A percentile compares a stretch with the other conserved stretches of the same genome.
Evolutionary conservation across 495 filamentous ascomycete genomes (phyloP).

Genomic region (Penicillium cosmopolitanum): DNA sequence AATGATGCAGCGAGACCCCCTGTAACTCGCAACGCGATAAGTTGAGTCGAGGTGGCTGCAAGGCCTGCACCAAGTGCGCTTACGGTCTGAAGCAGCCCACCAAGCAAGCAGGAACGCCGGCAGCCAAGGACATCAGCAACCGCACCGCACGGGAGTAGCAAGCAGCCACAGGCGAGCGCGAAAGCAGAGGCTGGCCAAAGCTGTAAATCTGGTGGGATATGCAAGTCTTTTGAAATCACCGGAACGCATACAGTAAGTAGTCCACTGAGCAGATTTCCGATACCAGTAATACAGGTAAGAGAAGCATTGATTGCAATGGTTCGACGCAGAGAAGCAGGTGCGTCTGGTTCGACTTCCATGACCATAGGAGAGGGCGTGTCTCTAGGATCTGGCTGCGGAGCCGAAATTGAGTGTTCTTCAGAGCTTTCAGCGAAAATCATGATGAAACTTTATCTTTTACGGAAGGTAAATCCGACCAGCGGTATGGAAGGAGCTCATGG

Average conservation of each 20-base stretch:
- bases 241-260: conserved; percentile 18
- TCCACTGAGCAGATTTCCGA: conserved; percentile 15
- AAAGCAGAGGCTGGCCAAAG: conserved; percentile 20
- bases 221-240: conserved; percentile 13
- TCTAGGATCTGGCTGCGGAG: too few species aligned
- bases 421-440: too few species aligned
- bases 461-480: too few species aligned
- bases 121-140: conserved; percentile 49
- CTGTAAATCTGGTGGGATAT: conserved; percentile 13
- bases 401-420: too few species aligned
- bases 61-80: conserved; percentile 48
- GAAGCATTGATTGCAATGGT: conserved; percentile 6
- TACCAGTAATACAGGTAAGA: conserved; percentile 17
- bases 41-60: conserved; percentile 38
- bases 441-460: too few species aligned
- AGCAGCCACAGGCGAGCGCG: conserved; percentile 33
- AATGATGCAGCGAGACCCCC: conserved; percentile 39
- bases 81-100: conserved; percentile 38
- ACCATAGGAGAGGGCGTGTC: too few species aligned
- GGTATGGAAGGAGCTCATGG: too few species aligned
- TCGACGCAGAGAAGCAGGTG: too few species aligned
- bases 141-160: conserved; percentile 47
- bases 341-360: too few species aligned
- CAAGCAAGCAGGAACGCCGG: conserved; percentile 39
- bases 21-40: conserved; percentile 49